These are phyloP conservation scores for Gossypium schwendimanii DNA, from an alignment of 441 rosid genomes.

Conservation along the genomic window DNA sequence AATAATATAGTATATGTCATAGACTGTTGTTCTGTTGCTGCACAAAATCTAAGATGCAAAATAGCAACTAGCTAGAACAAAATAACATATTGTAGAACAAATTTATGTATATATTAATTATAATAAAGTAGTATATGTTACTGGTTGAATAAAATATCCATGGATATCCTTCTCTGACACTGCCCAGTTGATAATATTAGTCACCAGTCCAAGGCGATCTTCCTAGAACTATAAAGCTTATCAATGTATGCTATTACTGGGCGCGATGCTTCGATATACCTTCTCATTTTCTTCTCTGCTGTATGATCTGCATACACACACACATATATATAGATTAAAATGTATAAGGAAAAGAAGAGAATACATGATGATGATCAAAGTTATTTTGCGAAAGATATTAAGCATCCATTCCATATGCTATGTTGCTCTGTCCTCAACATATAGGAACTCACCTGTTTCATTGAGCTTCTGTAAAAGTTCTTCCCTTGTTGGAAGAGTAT, in stretches of 20 bases:
- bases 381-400: background rate
- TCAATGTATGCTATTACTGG: conserved; percentile 73
- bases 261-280: conserved; percentile 54
- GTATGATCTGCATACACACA: conserved; percentile 40
- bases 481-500: conserved; percentile 75
- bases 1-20: background rate
- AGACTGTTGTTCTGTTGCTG: background rate
- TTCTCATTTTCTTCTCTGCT: conserved; percentile 74
- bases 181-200: background rate
- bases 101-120: background rate
- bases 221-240: conserved; percentile 60
- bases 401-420: background rate
- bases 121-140: background rate
- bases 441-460: conserved; percentile 51
- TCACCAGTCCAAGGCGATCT: conserved; percentile 81
- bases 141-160: background rate
- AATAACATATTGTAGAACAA: no score
- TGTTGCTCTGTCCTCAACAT: background rate
- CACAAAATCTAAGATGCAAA: background rate
- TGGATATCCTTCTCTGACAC: background rate
- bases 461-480: conserved; percentile 67
- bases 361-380: background rate
- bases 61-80: background rate
- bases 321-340: background rate
- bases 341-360: background rate